These are phyloP conservation scores for Amphibolis antarctica DNA, from an alignment of 106 monocot species.

Conservation along the genomic window DNA sequence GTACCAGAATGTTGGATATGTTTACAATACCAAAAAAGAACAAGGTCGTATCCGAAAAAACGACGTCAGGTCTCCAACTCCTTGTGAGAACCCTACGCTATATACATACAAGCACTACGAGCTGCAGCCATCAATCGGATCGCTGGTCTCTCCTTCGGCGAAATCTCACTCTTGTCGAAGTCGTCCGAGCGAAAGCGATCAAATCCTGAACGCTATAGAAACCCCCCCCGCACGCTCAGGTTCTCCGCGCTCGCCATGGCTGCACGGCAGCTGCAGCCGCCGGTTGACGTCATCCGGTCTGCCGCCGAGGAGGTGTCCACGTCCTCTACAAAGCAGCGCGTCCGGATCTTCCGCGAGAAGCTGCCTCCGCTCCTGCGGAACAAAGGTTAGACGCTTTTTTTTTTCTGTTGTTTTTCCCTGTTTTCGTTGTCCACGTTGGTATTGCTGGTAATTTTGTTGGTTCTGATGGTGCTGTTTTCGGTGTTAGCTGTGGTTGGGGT, in stretches of 20 bases:
- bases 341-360: conserved; percentile 49
- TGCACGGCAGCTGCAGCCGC: conserved; percentile 7
- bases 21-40: no score
- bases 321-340: conserved; percentile 64
- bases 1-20: no score
- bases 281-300: conserved; percentile 42
- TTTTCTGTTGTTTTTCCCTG: not conserved
- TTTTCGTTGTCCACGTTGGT: not conserved
- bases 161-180: no score
- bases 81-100: no score
- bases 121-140: no score
- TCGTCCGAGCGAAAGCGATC: no score
- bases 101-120: no score
- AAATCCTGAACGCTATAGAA: no score
- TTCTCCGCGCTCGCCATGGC: conserved; percentile 1
- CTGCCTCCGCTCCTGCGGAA: conserved; percentile 34
- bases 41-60: no score
- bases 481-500: not conserved
- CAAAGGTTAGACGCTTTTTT: conserved; percentile 27
- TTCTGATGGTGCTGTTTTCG: not conserved
- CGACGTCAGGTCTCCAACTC: no score
- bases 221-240: not conserved
- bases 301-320: conserved; percentile 63
- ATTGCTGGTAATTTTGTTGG: not conserved
- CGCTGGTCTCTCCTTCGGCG: no score